Evolutionary conservation across 805 yeast species (phyloP).

Genomic region (Kluyveromyces nonfermentans): DNA sequence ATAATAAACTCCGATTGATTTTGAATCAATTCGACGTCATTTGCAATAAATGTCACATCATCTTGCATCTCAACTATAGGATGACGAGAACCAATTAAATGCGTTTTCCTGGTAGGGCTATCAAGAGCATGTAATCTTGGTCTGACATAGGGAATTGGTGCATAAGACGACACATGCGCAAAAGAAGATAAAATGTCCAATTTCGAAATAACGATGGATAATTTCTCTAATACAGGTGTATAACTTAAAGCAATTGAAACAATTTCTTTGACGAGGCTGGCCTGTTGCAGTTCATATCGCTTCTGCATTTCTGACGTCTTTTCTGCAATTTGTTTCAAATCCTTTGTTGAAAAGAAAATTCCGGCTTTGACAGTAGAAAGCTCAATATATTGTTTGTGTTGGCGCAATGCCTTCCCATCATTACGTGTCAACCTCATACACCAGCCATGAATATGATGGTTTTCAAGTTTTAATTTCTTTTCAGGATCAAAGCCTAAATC

Average conservation of each 20-base stretch:
- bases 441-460: slow-evolving; percentile 87
- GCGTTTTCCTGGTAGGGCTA: slow-evolving; percentile 37
- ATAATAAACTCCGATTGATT: slow-evolving; percentile 60
- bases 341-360: slow-evolving; percentile 74
- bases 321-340: slow-evolving; percentile 49
- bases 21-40: slow-evolving; percentile 64
- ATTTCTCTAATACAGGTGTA: slow-evolving; percentile 61
- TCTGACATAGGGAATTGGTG: slow-evolving; percentile 71
- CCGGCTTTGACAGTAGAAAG: slow-evolving; percentile 93
- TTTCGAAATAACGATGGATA: slow-evolving; percentile 56
- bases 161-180: slow-evolving; percentile 74
- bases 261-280: slow-evolving; percentile 72
- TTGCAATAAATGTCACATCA: slow-evolving; percentile 81
- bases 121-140: slow-evolving; percentile 56
- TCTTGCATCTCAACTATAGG: slow-evolving; percentile 93
- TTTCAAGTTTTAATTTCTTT: slow-evolving; percentile 81
- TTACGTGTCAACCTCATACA: slow-evolving; percentile 86
- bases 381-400: slow-evolving; percentile 52
- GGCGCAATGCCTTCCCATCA: slow-evolving; percentile 73
- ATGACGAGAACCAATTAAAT: slow-evolving; percentile 73
- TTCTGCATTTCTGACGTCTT: slow-evolving; percentile 49
- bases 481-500: slow-evolving; percentile 76
- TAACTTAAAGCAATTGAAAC: slow-evolving; percentile 75
- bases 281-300: slow-evolving; percentile 67
- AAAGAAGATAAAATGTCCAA: slow-evolving; percentile 79